Evolutionary conservation across 164 flowering plant species (phyloP), one percentile per base, ranked within the genome.

Genomic region (Brasenia schreberi): DNA sequence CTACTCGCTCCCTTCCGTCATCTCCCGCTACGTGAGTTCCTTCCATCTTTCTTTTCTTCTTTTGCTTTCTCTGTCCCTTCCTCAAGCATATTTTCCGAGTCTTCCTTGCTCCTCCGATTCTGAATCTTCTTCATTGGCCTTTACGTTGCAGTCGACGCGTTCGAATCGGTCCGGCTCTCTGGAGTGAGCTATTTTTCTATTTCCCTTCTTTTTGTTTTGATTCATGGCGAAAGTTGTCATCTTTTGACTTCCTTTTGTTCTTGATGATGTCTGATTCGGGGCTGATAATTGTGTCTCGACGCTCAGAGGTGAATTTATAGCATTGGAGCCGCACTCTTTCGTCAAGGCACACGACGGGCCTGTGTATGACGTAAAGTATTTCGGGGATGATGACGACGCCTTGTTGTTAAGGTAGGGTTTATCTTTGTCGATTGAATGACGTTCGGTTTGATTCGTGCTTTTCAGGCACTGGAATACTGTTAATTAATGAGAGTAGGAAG

Each of bases 281-380:
- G n/a, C n/a, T n/a, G n/a, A n/a, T n/a, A n/a, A n/a, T n/a, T n/a
- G n/a, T n/a, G n/a, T n/a, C n/a, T n/a, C 10, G 52, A 44, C 10
- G 6, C 52, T 44, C 52, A 44, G 52, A 0, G 52, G 10, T 11
- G 52, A 44, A 44, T 44, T 44, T 11, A 44, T 44, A 44, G 52
- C 10, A 6, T 44, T 11, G 10, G 87, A 85, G 67, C 96, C 99
- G 14, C 45, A 66, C 69, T 81, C 81, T 61, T 73, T 80, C 42
- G 70, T 87, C 63, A 79, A 71, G 71, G 99, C 80, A 58, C 99
- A 91, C 70, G 81, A 87, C 66, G 99, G 97, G 49, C 96, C 99
- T 64, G 90, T 89, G 5, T 95, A 92, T 74, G 99, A 95, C 82
- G 84, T 86, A 68, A 85, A 92, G 68, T 95, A 91, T 73, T 92